Evolutionary conservation across 805 yeast species (phyloP), one percentile per base, ranked within the genome.

Genomic region (Zygotorulaspora danielsina): DNA sequence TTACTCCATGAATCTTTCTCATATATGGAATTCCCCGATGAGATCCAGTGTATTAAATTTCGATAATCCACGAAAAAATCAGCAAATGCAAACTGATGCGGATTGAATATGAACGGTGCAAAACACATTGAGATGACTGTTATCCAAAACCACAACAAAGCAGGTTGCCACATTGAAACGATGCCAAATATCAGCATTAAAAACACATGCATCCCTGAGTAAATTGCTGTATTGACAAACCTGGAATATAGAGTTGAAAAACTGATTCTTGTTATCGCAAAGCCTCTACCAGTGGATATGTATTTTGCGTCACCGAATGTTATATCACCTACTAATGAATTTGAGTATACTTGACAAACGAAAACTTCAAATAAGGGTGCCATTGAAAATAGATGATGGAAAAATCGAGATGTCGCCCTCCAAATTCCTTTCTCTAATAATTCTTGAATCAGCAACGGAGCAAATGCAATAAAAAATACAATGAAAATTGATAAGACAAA

Each of bases 281-380:
- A 84, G 1, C 96, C 95, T 65, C 97, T 70, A 2, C 97, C 97
- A 2, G 97, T 87, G 8, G 95, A 80, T 46, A 90, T 83, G 57
- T 90, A 90, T 39, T 79, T 73, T 1, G 97, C 97, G 33, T 95
- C 95, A 3, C 97, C 97, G 65, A 84, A 81, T 1, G 88, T 73
- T 35, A 90, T 69, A 61, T 89, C 93, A 36, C 77, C 76, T 33
- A 77, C 65, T 50, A 90, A 67, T 0, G 96, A 75, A 51, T 78
- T 76, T 3, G 97, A 84, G 59, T 90, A 90, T 6, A 89, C 82
- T 63, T 89, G 96, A 60, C 97, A 87, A 6, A 86, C 96, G 65
- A 90, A 88, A 5, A 90, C 97, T 60, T 90, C 97, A 64, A 90
- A 90, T 38, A 89, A 65, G 2, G 97, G 97, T 2, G 97, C 84